Conservation (phyloP, 441 rosid genomes). For the Sinapis alba region DNA sequence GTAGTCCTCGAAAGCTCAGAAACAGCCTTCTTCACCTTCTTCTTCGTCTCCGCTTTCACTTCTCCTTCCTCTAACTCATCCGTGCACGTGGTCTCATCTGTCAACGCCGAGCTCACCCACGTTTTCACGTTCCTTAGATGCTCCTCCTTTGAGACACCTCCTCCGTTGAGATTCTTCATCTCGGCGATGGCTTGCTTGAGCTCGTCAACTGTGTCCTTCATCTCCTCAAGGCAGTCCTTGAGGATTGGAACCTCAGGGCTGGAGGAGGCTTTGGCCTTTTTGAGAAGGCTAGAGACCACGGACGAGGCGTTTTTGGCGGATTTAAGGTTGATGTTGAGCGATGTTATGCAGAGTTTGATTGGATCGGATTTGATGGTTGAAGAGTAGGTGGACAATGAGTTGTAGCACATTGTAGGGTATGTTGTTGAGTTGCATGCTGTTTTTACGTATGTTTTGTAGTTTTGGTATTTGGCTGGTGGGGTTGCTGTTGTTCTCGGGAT, state of each 20-base stretch:
- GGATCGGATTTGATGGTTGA: slow-evolving; percentile 52
- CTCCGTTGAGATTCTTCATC: slow-evolving; percentile 33
- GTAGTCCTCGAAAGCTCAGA: slow-evolving; percentile 48
- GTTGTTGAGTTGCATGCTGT: slow-evolving; percentile 56
- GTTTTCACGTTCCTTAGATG: slow-evolving; percentile 53
- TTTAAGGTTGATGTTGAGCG: slow-evolving; percentile 46
- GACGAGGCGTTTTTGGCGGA: slow-evolving; percentile 42
- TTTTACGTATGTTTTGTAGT: slow-evolving; percentile 48
- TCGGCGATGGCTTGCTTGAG: slow-evolving; percentile 48
- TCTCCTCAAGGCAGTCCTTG: slow-evolving; percentile 52
- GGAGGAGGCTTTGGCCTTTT: slow-evolving; percentile 23
- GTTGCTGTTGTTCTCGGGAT: slow-evolving; percentile 30
- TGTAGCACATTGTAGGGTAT: slow-evolving; percentile 50
- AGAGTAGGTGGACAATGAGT: slow-evolving; percentile 45
- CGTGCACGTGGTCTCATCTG: slow-evolving; percentile 66
- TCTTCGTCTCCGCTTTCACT: slow-evolving; percentile 45
- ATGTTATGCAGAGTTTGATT: slow-evolving; percentile 50
- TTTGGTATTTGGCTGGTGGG: slow-evolving; percentile 24
- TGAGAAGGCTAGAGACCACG: slow-evolving; percentile 34
- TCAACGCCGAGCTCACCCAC: slow-evolving; percentile 67
- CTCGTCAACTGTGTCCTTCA: slow-evolving; percentile 52
- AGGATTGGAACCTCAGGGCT: slow-evolving; percentile 42
- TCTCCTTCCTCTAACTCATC: slow-evolving; percentile 55
- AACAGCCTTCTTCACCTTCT: slow-evolving; percentile 46
- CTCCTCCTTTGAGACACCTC: slow-evolving; percentile 29